phyloP scores from a whole-genome alignment of 2,329 filamentous ascomycete genomes.

The Penicillium sp. region DNA sequence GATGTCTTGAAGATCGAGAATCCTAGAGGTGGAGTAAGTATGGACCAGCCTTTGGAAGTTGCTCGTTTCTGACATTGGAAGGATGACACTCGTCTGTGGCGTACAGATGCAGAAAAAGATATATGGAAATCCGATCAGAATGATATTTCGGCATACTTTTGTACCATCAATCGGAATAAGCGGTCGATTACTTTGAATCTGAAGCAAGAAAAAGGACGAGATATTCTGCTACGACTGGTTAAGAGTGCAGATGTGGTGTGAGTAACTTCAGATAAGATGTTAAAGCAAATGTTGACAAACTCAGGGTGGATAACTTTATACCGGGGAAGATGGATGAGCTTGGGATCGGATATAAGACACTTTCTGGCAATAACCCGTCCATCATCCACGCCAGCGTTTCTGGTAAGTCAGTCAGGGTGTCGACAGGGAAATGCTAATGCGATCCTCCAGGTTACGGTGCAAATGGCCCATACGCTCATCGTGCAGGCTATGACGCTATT shows the following conservation, averaged over 20 bases:
- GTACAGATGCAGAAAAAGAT: slow-evolving; percentile 26
- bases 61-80: slow-evolving; percentile 6
- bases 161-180: slow-evolving; percentile 49
- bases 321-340: slow-evolving; percentile 45
- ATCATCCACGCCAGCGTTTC: slow-evolving; percentile 48
- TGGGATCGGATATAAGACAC: slow-evolving; percentile 41
- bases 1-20: slow-evolving; percentile 44
- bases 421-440: not conserved
- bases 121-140: slow-evolving; percentile 25
- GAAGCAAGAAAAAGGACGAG: slow-evolving; percentile 27
- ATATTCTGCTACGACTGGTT: slow-evolving; percentile 38
- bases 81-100: slow-evolving; percentile 37
- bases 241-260: slow-evolving; percentile 41
- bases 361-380: slow-evolving; percentile 38
- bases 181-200: slow-evolving; percentile 38
- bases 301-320: slow-evolving; percentile 45
- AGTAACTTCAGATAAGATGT: not conserved
- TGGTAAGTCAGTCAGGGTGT: slow-evolving; percentile 17
- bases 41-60: slow-evolving; percentile 11
- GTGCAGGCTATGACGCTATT: slow-evolving; percentile 50
- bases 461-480: slow-evolving; percentile 42
- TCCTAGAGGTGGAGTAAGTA: slow-evolving; percentile 30
- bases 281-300: not conserved
- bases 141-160: slow-evolving; percentile 46
- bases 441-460: slow-evolving; percentile 36